Percentiles rank a stretch among this genome's conserved stretches.
Conservation (phyloP, 352 stramenopile species). For the Phytophthora colocasiae region DNA sequence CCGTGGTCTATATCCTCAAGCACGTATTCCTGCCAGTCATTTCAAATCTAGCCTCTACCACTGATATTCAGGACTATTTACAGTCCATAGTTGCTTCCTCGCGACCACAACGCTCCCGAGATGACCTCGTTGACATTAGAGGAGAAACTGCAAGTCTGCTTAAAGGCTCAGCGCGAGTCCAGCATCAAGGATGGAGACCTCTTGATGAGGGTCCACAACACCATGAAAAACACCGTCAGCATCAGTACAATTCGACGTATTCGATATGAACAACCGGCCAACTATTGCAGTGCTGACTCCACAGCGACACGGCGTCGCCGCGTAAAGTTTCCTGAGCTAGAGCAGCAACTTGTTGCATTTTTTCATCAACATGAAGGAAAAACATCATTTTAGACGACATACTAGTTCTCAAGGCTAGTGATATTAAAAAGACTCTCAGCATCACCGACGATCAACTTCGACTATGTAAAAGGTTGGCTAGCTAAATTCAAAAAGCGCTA, state of each 20-base stretch:
- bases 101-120: neutral
- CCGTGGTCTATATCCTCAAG: neutral
- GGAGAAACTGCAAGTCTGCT: slow-evolving; percentile 4
- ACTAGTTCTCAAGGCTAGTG: slow-evolving; percentile 5
- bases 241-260: slow-evolving; percentile 10
- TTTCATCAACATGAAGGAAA: slow-evolving; percentile 7
- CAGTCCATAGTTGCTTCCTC: neutral
- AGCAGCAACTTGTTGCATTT: slow-evolving; percentile 4
- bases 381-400: slow-evolving; percentile 11
- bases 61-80: no score
- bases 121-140: slow-evolving; percentile 1
- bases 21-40: neutral
- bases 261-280: slow-evolving; percentile 1
- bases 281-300: neutral
- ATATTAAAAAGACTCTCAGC: slow-evolving; percentile 8
- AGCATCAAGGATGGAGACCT: slow-evolving; percentile 4
- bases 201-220: neutral
- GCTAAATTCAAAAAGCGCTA: slow-evolving; percentile 15
- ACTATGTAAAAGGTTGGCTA: slow-evolving; percentile 15
- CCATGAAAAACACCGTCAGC: slow-evolving; percentile 7
- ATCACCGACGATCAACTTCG: slow-evolving; percentile 13
- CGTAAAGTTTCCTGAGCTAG: slow-evolving; percentile 5
- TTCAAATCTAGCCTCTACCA: no score
- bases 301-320: neutral
- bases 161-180: slow-evolving; percentile 2